Evolutionary conservation across 306 rosid species (phyloP), one percentile per base, ranked within the genome.

Genomic region (Macrotyloma uniflorum): DNA sequence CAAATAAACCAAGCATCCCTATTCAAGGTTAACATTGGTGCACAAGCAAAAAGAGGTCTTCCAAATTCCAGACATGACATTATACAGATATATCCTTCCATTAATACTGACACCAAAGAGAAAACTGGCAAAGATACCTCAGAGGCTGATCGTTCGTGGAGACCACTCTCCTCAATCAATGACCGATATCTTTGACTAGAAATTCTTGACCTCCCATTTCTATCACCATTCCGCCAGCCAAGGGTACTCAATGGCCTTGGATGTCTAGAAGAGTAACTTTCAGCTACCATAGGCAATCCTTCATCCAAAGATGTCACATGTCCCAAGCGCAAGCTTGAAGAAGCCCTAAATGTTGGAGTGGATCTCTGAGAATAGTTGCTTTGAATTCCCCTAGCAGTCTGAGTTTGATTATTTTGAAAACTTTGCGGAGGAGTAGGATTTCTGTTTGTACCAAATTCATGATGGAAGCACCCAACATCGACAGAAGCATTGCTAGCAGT

Each of bases 121-220:
- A 85, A n/a, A 65, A 72, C 26, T 54, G 50, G 68, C 71, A 59
- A 67, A 74, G 77, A 74, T 86, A 86, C 91, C 90, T 89, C 89
- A 36, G 90, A 83, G 22, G 89, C 67, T 81, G 87, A 83, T 26
- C 86, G 85, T 53, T 85, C 90, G 76, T 75, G 86, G 42, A 89
- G 85, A 76, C 78, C 74, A 40, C 80, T 75, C 81, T 83, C 89
- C 38, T 82, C 88, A 49, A 84, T 64, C 79, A 87, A 72, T 11
- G 88, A 33, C 35, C 88, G 80, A 79, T 89, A 85, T 80, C 93
- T 86, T 33, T 85, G 88, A 23, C 78, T 65, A 18, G 88, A 85
- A 76, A 89, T 79, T 87, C 98, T 89, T 40, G 93, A 83, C 82
- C 96, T 88, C 79, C 96, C 90, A 61, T 75, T 85, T 80, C 96